Conservation (phyloP, 2,329 filamentous ascomycete genomes). For the Alternaria brassicicola region DNA sequence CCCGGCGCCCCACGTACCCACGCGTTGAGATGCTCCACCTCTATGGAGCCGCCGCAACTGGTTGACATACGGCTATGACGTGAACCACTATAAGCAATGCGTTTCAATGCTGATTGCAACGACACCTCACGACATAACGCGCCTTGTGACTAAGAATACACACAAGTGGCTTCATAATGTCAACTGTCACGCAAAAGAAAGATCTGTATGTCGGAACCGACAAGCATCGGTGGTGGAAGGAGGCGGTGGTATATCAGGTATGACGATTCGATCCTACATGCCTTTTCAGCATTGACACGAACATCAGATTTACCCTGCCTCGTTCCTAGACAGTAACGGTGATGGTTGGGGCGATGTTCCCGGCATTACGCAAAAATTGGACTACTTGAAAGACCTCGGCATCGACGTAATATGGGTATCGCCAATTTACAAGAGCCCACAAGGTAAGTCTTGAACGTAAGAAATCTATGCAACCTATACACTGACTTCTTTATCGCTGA, state of each 20-base stretch:
- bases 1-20: conserved; percentile 3
- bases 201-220: conserved; percentile 41
- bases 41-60: conserved; percentile 1
- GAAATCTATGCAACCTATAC: not conserved
- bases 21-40: conserved; percentile 4
- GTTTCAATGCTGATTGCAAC: not conserved
- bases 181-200: conserved; percentile 16
- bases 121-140: not conserved
- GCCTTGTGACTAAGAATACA: not conserved
- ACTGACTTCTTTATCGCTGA: conserved; percentile 31
- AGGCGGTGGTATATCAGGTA: conserved; percentile 63
- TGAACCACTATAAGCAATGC: conserved; percentile 1
- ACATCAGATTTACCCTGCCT: conserved; percentile 61
- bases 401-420: conserved; percentile 48
- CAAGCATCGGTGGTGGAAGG: conserved; percentile 63
- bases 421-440: conserved; percentile 55
- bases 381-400: conserved; percentile 60
- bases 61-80: conserved; percentile 10
- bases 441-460: conserved; percentile 16
- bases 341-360: conserved; percentile 63
- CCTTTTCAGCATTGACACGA: not conserved
- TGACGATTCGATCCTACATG: not conserved
- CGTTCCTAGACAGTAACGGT: conserved; percentile 64
- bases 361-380: conserved; percentile 62
- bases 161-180: conserved; percentile 1